Percentiles rank a stretch among this genome's conserved stretches.
These are phyloP conservation scores for Viridothelium virens DNA, from an alignment of 495 filamentous ascomycete species.

Conservation along the genomic window DNA sequence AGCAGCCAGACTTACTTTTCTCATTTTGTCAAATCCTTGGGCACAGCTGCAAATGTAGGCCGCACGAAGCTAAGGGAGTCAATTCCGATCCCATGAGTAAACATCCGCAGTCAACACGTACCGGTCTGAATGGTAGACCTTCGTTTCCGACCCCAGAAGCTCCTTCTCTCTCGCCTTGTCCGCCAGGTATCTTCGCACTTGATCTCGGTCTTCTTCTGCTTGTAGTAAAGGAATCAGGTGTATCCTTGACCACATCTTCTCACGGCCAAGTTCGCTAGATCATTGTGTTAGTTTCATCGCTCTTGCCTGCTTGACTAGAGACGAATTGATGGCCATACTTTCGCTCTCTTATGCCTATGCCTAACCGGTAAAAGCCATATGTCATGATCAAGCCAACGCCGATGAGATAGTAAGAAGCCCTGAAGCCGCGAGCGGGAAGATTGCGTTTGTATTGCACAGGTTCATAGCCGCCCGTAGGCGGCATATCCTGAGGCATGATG, in stretches of 20 bases:
- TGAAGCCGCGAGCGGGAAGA: conserved; percentile 85
- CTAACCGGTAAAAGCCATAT: conserved; percentile 80
- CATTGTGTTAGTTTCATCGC: conserved; percentile 4
- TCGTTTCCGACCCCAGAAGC: conserved; percentile 69
- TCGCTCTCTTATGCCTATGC: conserved; percentile 70
- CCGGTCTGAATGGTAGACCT: conserved; percentile 82
- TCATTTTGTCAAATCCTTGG: conserved; percentile 47
- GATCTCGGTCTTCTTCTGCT: conserved; percentile 92
- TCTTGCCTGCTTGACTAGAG: not conserved
- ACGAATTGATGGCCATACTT: conserved; percentile 53
- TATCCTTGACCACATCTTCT: conserved; percentile 96
- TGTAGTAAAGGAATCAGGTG: conserved; percentile 87
- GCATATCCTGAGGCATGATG: conserved; percentile 81
- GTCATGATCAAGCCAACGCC: conserved; percentile 67
- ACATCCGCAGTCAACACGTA: conserved; percentile 40
- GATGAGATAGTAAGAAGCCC: conserved; percentile 65
- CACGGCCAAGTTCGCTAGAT: conserved; percentile 77
- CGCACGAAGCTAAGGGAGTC: conserved; percentile 53
- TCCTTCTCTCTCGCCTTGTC: conserved; percentile 85
- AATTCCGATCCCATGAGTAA: not conserved
- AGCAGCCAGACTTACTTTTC: not conserved
- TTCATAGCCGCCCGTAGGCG: conserved; percentile 85
- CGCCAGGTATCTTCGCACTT: conserved; percentile 74
- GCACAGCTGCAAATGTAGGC: conserved; percentile 60
- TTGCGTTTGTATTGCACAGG: conserved; percentile 98